A percentile compares a stretch with the other conserved stretches of the same genome.
Evolutionary conservation across 805 yeast genomes (phyloP).

Genomic region (Debaryomyces castellii): DNA sequence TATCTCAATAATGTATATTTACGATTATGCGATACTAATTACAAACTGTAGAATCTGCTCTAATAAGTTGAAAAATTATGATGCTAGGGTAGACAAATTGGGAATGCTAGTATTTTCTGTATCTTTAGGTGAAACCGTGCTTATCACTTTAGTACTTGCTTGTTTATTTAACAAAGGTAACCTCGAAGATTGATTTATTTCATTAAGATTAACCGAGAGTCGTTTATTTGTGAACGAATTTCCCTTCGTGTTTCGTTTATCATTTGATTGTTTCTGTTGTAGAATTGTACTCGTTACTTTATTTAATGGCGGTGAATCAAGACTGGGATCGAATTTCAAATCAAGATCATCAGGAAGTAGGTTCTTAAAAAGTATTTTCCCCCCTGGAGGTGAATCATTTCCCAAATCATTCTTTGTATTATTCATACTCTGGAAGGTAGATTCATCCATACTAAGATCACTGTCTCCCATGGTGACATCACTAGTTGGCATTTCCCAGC

Average conservation of each 20-base stretch:
- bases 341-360: constrained; percentile 27
- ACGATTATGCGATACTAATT: background rate
- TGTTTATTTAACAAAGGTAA: constrained; percentile 34
- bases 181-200: constrained; percentile 10
- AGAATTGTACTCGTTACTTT: background rate
- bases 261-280: background rate
- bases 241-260: background rate
- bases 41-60: background rate
- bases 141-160: constrained; percentile 25
- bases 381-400: constrained; percentile 29
- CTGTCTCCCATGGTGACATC: constrained; percentile 20
- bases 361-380: constrained; percentile 20
- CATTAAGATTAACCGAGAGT: constrained; percentile 14
- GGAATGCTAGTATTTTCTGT: constrained; percentile 17
- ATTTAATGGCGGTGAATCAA: constrained; percentile 31
- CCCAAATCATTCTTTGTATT: constrained; percentile 22
- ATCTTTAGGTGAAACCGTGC: constrained; percentile 9
- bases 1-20: background rate
- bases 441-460: constrained; percentile 32
- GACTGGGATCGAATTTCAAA: constrained; percentile 24
- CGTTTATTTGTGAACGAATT: constrained; percentile 16
- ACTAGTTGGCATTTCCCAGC: constrained; percentile 43
- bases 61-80: background rate
- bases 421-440: constrained; percentile 10
- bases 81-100: constrained; percentile 1